phyloP scores from a whole-genome alignment of 768 basidiomycete species.

The Hericium alpestre region DNA sequence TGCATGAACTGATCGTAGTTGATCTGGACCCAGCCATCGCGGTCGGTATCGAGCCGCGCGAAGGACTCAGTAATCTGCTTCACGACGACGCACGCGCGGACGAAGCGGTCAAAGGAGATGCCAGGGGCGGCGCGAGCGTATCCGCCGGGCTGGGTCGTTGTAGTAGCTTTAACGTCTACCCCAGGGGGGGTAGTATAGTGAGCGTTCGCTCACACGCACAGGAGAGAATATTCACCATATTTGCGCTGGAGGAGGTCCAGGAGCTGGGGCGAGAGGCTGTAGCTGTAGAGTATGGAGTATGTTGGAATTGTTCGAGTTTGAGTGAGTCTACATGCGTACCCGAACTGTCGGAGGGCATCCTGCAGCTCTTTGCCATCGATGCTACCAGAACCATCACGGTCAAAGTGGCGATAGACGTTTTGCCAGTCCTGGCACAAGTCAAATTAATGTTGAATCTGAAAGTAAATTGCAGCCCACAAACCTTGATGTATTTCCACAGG shows the following conservation, averaged over 20 bases:
- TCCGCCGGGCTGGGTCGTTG: slow-evolving; percentile 17
- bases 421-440: slow-evolving; percentile 56
- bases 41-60: slow-evolving; percentile 51
- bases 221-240: slow-evolving; percentile 49
- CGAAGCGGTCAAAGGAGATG: slow-evolving; percentile 80
- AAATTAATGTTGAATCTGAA: background rate
- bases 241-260: slow-evolving; percentile 63
- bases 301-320: background rate
- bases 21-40: slow-evolving; percentile 59
- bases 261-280: slow-evolving; percentile 57
- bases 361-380: slow-evolving; percentile 64
- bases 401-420: slow-evolving; percentile 73
- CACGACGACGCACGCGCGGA: slow-evolving; percentile 74
- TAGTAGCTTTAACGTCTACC: slow-evolving; percentile 46
- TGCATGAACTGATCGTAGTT: slow-evolving; percentile 67
- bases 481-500: slow-evolving; percentile 77
- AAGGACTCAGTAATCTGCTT: slow-evolving; percentile 72
- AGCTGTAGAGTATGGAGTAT: slow-evolving; percentile 24
- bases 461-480: slow-evolving; percentile 7
- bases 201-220: background rate
- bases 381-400: slow-evolving; percentile 71
- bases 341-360: slow-evolving; percentile 65
- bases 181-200: slow-evolving; percentile 22
- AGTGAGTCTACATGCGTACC: slow-evolving; percentile 24
- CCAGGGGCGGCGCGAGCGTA: slow-evolving; percentile 33